Conservation (phyloP, 2,329 filamentous ascomycete genomes). For the Capronia epimyces region DNA sequence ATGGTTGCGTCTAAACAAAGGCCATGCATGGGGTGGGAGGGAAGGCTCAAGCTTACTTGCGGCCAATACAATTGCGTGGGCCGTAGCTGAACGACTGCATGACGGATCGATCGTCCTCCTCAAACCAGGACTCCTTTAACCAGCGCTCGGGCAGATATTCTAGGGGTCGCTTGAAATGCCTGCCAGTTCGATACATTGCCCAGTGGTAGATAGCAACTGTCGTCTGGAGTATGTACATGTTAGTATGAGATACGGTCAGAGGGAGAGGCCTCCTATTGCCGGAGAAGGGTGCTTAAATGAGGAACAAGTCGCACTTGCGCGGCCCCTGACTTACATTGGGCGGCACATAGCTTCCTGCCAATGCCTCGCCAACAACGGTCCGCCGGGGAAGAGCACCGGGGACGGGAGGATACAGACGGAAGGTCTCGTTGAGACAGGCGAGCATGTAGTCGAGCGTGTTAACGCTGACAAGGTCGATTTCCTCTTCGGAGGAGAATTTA, state of each 20-base stretch:
- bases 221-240: conserved; percentile 32
- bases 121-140: conserved; percentile 27
- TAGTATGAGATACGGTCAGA: too few species aligned
- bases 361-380: conserved; percentile 35
- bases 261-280: too few species aligned
- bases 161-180: conserved; percentile 25
- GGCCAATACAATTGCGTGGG: conserved; percentile 29
- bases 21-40: background rate
- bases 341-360: conserved; percentile 28
- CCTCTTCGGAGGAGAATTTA: conserved; percentile 34
- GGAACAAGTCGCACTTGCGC: too few species aligned
- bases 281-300: too few species aligned
- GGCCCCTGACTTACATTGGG: conserved; percentile 4
- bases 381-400: conserved; percentile 2
- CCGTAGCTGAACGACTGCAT: conserved; percentile 48
- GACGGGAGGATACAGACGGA: conserved; percentile 41
- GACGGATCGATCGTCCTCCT: conserved; percentile 27
- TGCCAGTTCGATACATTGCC: conserved; percentile 14
- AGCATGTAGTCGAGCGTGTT: conserved; percentile 37
- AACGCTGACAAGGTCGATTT: conserved; percentile 38
- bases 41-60: conserved; percentile 40
- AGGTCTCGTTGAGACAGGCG: conserved; percentile 41
- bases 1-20: background rate
- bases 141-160: conserved; percentile 42
- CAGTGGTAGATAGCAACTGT: conserved; percentile 42